Conservation (phyloP, 345 rosid genomes). For the Euphorbia lathyris region DNA sequence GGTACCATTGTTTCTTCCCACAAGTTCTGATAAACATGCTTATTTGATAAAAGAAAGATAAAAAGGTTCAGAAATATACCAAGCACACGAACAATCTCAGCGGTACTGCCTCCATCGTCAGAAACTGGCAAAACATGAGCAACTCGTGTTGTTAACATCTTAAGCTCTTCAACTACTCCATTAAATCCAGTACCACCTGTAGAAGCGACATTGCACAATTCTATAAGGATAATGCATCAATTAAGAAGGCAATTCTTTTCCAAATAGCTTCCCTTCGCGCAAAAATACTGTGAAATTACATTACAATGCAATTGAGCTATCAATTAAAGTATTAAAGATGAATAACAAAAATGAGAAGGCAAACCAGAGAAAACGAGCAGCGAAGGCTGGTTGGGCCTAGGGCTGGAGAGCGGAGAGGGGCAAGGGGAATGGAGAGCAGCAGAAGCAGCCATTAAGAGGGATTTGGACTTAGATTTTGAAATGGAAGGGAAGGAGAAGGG, state of each 20-base stretch:
- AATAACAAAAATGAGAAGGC: neutral
- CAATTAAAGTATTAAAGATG: neutral
- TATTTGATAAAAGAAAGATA: neutral
- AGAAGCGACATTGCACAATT: neutral
- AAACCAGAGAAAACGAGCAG: conserved; percentile 88
- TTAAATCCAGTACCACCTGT: conserved; percentile 94
- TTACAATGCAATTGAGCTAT: neutral
- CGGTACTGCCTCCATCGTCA: conserved; percentile 96
- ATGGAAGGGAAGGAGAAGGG: conserved; percentile 10
- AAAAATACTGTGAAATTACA: no score
- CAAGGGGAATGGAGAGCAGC: neutral
- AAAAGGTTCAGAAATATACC: conserved; percentile 38
- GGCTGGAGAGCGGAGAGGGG: conserved; percentile 37
- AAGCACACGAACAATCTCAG: conserved; percentile 95
- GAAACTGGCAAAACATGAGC: conserved; percentile 95
- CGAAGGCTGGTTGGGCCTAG: conserved; percentile 51
- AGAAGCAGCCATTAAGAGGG: conserved; percentile 17
- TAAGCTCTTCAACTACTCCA: conserved; percentile 88
- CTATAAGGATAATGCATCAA: neutral
- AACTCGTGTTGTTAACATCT: conserved; percentile 74
- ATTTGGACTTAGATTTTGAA: conserved; percentile 9
- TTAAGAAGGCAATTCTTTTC: neutral
- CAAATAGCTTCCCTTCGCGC: no score
- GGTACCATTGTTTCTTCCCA: neutral
- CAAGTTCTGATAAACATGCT: neutral